Conservation (phyloP, 805 yeast genomes). For the Saitoella complicata region DNA sequence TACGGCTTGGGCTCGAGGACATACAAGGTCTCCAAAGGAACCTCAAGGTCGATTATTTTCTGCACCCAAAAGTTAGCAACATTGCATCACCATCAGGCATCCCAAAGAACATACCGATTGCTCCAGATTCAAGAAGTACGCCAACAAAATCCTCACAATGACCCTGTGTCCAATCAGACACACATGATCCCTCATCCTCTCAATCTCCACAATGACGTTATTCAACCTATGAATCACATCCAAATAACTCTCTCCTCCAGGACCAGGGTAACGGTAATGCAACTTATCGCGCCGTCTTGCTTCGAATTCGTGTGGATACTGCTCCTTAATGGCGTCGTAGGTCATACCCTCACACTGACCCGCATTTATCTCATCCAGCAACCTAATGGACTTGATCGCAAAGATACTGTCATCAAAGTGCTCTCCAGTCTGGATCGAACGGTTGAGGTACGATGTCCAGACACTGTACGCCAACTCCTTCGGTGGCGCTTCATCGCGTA, state of each 20-base stretch:
- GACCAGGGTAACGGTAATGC: slow-evolving; percentile 85
- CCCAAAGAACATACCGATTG: slow-evolving; percentile 26
- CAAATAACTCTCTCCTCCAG: slow-evolving; percentile 89
- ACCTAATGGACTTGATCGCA: slow-evolving; percentile 73
- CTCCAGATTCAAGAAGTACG: slow-evolving; percentile 69
- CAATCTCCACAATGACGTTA: slow-evolving; percentile 83
- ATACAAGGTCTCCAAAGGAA: slow-evolving; percentile 82
- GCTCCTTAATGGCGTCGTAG: slow-evolving; percentile 61
- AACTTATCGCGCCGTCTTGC: slow-evolving; percentile 64
- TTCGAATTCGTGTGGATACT: slow-evolving; percentile 62
- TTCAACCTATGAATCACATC: slow-evolving; percentile 84
- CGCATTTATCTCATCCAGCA: slow-evolving; percentile 87
- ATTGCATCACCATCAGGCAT: too few relatives aligned
- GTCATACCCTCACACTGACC: slow-evolving; percentile 90
- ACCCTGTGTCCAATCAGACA: slow-evolving; percentile 78
- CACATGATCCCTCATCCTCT: slow-evolving; percentile 76
- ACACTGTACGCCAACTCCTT: slow-evolving; percentile 70
- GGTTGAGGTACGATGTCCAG: slow-evolving; percentile 76
- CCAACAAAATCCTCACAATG: slow-evolving; percentile 71
- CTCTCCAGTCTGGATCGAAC: slow-evolving; percentile 66
- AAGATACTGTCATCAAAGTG: slow-evolving; percentile 58
- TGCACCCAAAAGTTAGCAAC: slow-evolving; percentile 20
- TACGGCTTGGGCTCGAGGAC: slow-evolving; percentile 85
- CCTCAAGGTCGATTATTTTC: slow-evolving; percentile 75
- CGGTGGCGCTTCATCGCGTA: slow-evolving; percentile 19